Evolutionary conservation across 176 grass and related monocot species (phyloP).

Genomic region (Pontederia paniculata): DNA sequence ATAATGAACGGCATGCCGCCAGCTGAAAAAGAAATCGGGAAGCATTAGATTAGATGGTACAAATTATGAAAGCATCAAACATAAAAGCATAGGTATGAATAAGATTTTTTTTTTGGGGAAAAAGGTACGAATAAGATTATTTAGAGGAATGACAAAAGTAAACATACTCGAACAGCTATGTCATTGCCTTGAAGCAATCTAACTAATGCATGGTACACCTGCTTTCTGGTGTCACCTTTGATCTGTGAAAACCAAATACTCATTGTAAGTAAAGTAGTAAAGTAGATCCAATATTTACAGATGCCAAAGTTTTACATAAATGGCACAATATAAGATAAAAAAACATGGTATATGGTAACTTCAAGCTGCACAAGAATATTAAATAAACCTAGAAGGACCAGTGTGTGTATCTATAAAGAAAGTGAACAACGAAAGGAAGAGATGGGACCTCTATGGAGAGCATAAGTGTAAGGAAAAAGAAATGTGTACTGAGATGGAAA

Average conservation of each 20-base stretch:
- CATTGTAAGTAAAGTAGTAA: slow-evolving; percentile 24
- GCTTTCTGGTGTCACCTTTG: slow-evolving; percentile 80
- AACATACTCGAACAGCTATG: slow-evolving; percentile 72
- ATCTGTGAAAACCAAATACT: slow-evolving; percentile 43
- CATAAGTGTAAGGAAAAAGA: too few relatives aligned
- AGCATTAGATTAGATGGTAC: slow-evolving; percentile 24
- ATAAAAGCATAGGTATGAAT: slow-evolving; percentile 18
- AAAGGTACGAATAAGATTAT: not conserved
- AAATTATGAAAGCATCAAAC: too few relatives aligned
- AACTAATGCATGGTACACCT: slow-evolving; percentile 83
- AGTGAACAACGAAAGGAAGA: too few relatives aligned
- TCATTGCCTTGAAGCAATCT: slow-evolving; percentile 80
- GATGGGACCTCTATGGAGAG: too few relatives aligned
- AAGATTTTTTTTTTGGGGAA: not conserved
- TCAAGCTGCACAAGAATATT: too few relatives aligned
- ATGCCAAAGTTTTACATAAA: too few relatives aligned
- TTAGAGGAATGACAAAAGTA: slow-evolving; percentile 2
- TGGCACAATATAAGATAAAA: too few relatives aligned
- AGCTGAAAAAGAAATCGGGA: slow-evolving; percentile 53
- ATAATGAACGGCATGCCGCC: slow-evolving; percentile 83
- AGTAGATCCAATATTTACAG: not conserved
- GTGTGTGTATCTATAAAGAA: too few relatives aligned
- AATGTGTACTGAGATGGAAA: too few relatives aligned
- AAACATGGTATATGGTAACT: too few relatives aligned
- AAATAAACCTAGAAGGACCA: too few relatives aligned